Evolutionary conservation across 2,329 filamentous ascomycete genomes (phyloP), one percentile per base, ranked within the genome.

Genomic region (Nothopassalora personata): DNA sequence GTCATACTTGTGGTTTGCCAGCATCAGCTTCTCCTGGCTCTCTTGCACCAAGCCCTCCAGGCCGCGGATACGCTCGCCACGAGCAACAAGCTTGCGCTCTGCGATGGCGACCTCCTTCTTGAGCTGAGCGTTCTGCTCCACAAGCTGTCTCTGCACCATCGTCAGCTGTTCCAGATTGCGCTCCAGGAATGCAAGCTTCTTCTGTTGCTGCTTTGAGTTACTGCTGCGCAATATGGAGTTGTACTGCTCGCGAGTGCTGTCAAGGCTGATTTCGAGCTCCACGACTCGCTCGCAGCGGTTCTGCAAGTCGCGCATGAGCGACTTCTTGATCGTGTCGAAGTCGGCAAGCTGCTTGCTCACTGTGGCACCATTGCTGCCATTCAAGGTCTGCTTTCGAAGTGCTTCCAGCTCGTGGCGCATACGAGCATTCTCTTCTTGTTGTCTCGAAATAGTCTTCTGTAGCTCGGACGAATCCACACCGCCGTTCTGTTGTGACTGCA

Each of bases 251-350:
- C 94, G 86, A 0, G 94, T 97, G 80, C 97, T 92, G 72, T 99
- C 94, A 53, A 99, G 83, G 36, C 90, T 96, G 70, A 99, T 99
- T 76, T 99, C 94, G 30, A 99, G 86, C 80, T 99, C 94, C 18
- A 99, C 94, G 34, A 99, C 78, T 66, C 94, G 88, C 80, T 99
- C 94, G 76, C 94, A 99, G 62, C 94, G 88, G 80, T 99, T 97
- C 77, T 99, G 94, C 66, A 99, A 80, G 76, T 99, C 94, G 59
- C 94, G 90, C 94, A 99, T 99, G 67, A 99, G 81, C 66, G 90
- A 96, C 85, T 99, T 99, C 86, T 99, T 99, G 92, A 99, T 99
- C 60, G 91, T 89, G 75, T 99, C 94, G 69, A 99, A 99, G 73
- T 99, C 94, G 59, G 93, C 90, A 75, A 99, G 96, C 78, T 97